Percentiles rank a stretch among this genome's conserved stretches.
Conservation (phyloP, 257 asterid species). For the Gentiana dahurica region DNA sequence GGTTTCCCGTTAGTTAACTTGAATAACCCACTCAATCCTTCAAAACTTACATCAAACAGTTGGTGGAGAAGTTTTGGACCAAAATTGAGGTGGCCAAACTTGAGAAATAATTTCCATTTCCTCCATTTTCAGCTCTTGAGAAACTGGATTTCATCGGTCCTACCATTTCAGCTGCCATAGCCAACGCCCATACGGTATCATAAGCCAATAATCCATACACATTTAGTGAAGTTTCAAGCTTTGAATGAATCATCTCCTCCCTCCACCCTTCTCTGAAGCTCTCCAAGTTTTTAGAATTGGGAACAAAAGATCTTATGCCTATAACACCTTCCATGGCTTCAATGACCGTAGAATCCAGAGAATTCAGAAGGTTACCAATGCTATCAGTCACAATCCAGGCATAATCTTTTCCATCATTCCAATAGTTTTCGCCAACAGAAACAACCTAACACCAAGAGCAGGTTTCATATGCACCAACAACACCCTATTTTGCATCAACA, state of each 20-base stretch:
- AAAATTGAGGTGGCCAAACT: constrained; percentile 6
- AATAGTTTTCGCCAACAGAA: too few relatives aligned
- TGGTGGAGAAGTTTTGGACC: too few relatives aligned
- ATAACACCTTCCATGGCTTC: constrained; percentile 23
- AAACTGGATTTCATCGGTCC: neutral
- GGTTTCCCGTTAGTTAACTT: constrained; percentile 23
- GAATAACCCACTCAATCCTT: constrained; percentile 44
- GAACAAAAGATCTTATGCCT: constrained; percentile 37
- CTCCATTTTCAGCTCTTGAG: neutral
- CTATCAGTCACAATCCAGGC: too few relatives aligned
- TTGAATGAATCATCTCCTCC: constrained; percentile 7
- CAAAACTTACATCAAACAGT: neutral
- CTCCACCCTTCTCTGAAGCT: constrained; percentile 25
- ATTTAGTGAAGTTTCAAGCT: constrained; percentile 16
- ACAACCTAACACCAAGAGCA: constrained; percentile 20
- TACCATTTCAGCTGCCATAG: constrained; percentile 36
- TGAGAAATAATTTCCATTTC: constrained; percentile 11
- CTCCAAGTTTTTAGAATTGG: constrained; percentile 17
- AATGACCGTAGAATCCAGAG: too few relatives aligned
- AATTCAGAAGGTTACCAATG: too few relatives aligned
- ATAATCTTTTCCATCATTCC: too few relatives aligned
- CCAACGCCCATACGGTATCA: constrained; percentile 46
- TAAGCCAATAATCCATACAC: constrained; percentile 53
- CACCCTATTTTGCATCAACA: constrained; percentile 17
- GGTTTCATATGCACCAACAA: constrained; percentile 21